Conservation (phyloP, 1,284 basidiomycete species). For the Puccinia polysora region DNA sequence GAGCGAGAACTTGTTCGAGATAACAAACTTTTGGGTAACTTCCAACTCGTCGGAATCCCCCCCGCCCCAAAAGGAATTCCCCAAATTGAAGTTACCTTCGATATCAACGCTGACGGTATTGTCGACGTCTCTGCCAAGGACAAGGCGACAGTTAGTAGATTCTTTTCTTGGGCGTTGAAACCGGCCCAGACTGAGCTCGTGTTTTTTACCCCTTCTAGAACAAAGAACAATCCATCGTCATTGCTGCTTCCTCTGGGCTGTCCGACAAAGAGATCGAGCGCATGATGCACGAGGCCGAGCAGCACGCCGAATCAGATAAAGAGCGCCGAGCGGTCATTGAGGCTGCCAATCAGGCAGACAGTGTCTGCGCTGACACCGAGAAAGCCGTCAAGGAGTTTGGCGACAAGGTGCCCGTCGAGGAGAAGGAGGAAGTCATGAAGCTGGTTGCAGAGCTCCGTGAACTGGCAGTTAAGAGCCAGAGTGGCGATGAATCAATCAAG, state of each 20-base stretch:
- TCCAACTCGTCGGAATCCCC: constrained; percentile 96
- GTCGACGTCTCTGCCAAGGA: constrained; percentile 94
- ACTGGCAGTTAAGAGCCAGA: constrained; percentile 84
- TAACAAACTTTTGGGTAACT: constrained; percentile 99
- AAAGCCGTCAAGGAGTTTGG: constrained; percentile 97
- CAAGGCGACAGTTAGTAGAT: constrained; percentile 68
- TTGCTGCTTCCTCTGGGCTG: constrained; percentile 93
- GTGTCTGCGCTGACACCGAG: constrained; percentile 88
- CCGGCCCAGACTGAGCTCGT: background rate
- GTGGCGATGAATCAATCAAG: constrained; percentile 72
- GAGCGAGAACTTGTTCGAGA: constrained; percentile 95
- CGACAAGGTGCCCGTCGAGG: constrained; percentile 83
- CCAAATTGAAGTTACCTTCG: constrained; percentile 97
- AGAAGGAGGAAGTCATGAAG: constrained; percentile 88
- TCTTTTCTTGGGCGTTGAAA: background rate
- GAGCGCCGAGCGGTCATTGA: constrained; percentile 81
- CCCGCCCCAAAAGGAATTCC: constrained; percentile 97
- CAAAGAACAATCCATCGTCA: constrained; percentile 90
- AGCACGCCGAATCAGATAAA: constrained; percentile 61
- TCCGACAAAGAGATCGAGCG: constrained; percentile 94
- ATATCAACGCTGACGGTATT: constrained; percentile 96
- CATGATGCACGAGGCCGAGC: constrained; percentile 92
- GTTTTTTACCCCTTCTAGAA: constrained; percentile 53
- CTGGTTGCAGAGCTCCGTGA: constrained; percentile 83
- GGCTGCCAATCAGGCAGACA: constrained; percentile 95